Evolutionary conservation across 1,139 yeast genomes (phyloP), one percentile per base, ranked within the genome.

Genomic region (Taiozyma onychis): DNA sequence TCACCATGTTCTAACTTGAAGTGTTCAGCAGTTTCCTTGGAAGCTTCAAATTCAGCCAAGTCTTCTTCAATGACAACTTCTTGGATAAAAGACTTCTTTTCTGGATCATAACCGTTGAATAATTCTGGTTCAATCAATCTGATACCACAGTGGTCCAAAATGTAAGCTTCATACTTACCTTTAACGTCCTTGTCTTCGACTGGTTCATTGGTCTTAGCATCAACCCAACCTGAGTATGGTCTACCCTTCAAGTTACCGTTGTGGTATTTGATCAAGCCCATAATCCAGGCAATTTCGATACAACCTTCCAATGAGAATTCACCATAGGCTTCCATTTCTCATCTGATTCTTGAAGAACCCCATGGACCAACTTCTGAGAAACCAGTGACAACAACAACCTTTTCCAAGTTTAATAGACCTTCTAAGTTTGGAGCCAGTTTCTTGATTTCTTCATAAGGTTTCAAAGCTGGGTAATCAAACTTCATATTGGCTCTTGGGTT

Each of bases 251-350:
- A 79, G 69, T 83, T 81, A 73, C 97, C 98, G 60, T 88, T 89
- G 70, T 85, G 90, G 76, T 93, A 93, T 72, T 88, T 88, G 74
- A 93, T 90, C 69, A 87, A 80, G 60, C 98, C 98, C 98, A 93
- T 93, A 62, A 93, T 90, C 98, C 98, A 93, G 48, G 99, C 98
- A 96, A 93, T 91, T 76, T 93, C 99, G 67, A 93, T 87, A 66
- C 97, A 87, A 67, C 99, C 99, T 74, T 93, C 99, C 64, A 93
- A 76, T n/a, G 98, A 91, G 72, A 93, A 93, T 66, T 88, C 90
- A 64, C 99, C 99, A 54, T 72, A 61, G 50, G 97, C 88, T 75
- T 93, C 99, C 96, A 93, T 93, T 73, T 93, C 98, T 99, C 99
- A 93, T 78, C 99, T 85, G 55, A 99, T 93, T 80, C 98, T 88